Conservation (phyloP, 1,139 yeast genomes). For the Geotrichum australiense region DNA sequence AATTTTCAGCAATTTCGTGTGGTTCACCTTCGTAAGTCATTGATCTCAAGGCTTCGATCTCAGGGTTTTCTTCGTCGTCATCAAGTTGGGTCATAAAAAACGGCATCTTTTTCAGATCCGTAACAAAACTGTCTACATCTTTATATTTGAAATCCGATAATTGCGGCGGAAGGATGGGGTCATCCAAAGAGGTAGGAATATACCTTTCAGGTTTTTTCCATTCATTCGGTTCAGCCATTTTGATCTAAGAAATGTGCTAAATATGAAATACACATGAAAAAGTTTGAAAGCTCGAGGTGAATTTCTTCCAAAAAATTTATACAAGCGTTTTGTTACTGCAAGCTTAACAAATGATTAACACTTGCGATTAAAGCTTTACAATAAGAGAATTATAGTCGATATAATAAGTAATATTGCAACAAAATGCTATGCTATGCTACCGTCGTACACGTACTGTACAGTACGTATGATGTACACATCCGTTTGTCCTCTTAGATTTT, state of each 20-base stretch:
- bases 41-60: slow-evolving; percentile 82
- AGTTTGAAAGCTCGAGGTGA: too few species aligned
- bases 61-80: slow-evolving; percentile 70
- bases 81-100: slow-evolving; percentile 89
- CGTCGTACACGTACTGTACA: slow-evolving; percentile 1
- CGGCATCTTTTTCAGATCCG: slow-evolving; percentile 77
- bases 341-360: too few species aligned
- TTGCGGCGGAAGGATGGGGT: slow-evolving; percentile 80
- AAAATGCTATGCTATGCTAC: too few species aligned
- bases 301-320: too few species aligned
- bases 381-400: too few species aligned
- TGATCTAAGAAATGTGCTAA: not conserved
- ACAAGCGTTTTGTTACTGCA: too few species aligned
- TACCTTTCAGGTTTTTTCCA: slow-evolving; percentile 43
- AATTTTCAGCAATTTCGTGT: slow-evolving; percentile 80
- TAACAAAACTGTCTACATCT: slow-evolving; percentile 66
- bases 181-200: slow-evolving; percentile 63
- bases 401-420: too few species aligned
- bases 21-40: slow-evolving; percentile 96
- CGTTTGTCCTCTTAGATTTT: not conserved
- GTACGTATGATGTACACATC: not conserved
- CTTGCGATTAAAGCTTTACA: too few species aligned
- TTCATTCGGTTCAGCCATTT: slow-evolving; percentile 24
- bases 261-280: too few species aligned
- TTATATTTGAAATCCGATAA: slow-evolving; percentile 47